A percentile compares a stretch with the other conserved stretches of the same genome.
phyloP scores from a whole-genome alignment of 2,329 filamentous ascomycete genomes.

The Didymella arachidicola region DNA sequence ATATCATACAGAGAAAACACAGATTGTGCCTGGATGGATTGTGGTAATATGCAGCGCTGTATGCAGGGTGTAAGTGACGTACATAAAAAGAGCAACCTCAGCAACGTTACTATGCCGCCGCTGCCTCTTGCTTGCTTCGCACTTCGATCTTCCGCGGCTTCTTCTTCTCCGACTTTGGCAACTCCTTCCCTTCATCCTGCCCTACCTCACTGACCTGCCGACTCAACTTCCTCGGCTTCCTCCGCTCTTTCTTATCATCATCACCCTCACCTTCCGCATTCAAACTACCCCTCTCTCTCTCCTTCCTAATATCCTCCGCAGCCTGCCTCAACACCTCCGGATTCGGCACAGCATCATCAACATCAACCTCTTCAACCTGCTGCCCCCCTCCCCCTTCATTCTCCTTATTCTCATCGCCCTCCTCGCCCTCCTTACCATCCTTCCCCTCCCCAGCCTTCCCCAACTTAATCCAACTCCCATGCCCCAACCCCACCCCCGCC shows the following conservation, averaged over 20 bases:
- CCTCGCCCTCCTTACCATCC: constrained; percentile 16
- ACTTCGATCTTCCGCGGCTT: constrained; percentile 37
- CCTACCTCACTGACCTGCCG: constrained; percentile 19
- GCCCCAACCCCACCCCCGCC: constrained; percentile 51
- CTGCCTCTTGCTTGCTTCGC: constrained; percentile 23
- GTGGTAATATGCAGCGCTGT: neutral
- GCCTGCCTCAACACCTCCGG: constrained; percentile 35
- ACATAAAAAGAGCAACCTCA: neutral
- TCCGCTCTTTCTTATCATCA: constrained; percentile 15
- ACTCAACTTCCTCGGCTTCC: constrained; percentile 13
- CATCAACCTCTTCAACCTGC: constrained; percentile 23
- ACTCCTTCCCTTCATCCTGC: constrained; percentile 3
- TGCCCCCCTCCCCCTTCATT: constrained; percentile 12
- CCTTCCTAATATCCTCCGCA: constrained; percentile 33
- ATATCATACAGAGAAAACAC: no score
- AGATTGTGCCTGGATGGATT: neutral
- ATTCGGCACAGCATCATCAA: constrained; percentile 38
- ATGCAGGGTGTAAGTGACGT: neutral
- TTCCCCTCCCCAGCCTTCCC: constrained; percentile 30
- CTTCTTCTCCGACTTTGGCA: constrained; percentile 18
- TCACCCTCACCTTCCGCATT: constrained; percentile 18
- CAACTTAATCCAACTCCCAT: constrained; percentile 55
- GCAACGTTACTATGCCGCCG: neutral
- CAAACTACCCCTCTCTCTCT: constrained; percentile 24
- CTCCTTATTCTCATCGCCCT: constrained; percentile 21